These are phyloP conservation scores for Aspergillus taichungensis DNA, from an alignment of 495 filamentous ascomycete genomes.

Conservation along the genomic window DNA sequence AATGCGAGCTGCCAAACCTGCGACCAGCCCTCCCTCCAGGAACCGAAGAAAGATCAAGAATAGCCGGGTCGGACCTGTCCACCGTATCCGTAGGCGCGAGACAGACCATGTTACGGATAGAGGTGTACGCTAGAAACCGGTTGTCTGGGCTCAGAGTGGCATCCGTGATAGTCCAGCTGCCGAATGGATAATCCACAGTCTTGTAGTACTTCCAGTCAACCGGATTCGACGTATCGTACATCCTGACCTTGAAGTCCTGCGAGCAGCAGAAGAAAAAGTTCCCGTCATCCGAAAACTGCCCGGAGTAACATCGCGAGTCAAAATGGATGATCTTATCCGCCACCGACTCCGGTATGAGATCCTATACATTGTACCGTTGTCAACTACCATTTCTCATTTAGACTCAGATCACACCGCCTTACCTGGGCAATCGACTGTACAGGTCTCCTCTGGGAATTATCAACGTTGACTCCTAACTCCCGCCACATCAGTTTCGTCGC, in stretches of 20 bases:
- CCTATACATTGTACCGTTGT: constrained; percentile 18
- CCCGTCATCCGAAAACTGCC: constrained; percentile 92
- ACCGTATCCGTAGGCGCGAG: constrained; percentile 80
- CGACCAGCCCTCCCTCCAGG: constrained; percentile 26
- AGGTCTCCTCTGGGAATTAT: constrained; percentile 43
- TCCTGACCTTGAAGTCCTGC: constrained; percentile 86
- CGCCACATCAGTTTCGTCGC: constrained; percentile 64
- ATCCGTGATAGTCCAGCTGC: constrained; percentile 94
- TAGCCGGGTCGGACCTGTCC: constrained; percentile 64
- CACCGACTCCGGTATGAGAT: constrained; percentile 59
- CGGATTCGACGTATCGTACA: constrained; percentile 97
- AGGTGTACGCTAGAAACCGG: constrained; percentile 79
- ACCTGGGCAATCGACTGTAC: constrained; percentile 61
- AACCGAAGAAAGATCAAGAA: constrained; percentile 59
- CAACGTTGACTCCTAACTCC: constrained; percentile 59
- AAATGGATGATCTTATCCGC: constrained; percentile 88
- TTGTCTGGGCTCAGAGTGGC: constrained; percentile 90
- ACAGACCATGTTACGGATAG: constrained; percentile 72
- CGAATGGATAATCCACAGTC: constrained; percentile 74
- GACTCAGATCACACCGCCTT: constrained; percentile 8
- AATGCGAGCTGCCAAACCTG: constrained; percentile 36
- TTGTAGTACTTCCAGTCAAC: constrained; percentile 96
- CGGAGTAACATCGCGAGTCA: constrained; percentile 78
- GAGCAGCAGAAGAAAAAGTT: constrained; percentile 96
- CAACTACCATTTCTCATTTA: constrained; percentile 1